Base-by-base conservation (phyloP, 768 basidiomycete genomes). In the Lentinula edodes region DNA sequence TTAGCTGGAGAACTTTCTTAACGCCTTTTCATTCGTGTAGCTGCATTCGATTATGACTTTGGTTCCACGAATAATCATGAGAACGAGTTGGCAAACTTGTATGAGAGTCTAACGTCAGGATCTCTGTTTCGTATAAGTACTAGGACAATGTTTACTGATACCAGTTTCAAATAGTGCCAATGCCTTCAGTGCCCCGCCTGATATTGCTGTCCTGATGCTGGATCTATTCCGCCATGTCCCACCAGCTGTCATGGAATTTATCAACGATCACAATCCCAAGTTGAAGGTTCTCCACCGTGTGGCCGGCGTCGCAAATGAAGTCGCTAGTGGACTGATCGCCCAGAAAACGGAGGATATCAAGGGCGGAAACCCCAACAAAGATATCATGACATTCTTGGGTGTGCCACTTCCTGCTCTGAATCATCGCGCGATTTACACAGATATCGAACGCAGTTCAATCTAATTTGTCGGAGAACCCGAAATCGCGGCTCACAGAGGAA, bases 31-130 rank as follows among this genome's bases (percentile, higher is more conserved):
- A 23, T 32, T 58, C 18, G 12, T 18, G 1, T 66, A 16, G 68
- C 67, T 35, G 54, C 73, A 8, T 61, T 74, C 61, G 82, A 82
- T 58, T 76, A 83, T 63, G 74, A 73, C 23, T 83, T 83, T 41
- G 74, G 73, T 6, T 71, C 73, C 2, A 65, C 78, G 61, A 74
- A 79, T 12, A 67, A 76, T 56, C 68, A 63, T 8, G 67, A 75
- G 23, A 78, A 78, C 61, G 67, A 69, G 45, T 71, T 81, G 18
- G 74, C 72, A 28, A 68, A 70, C 9, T 74, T 73, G 1, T 80
- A 74, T 63, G 63, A 67, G 34, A 75, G 71, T 52, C 58, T 80
- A 41, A 67, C 75, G 78, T 80, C 63, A 36, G 75, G 65, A 48
- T 50, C 38, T 36, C 52, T 46, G 15, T 36, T 4, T 9, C n/a